Conservation (phyloP, 176 grass and related monocot genomes). For the Carex cristatella region DNA sequence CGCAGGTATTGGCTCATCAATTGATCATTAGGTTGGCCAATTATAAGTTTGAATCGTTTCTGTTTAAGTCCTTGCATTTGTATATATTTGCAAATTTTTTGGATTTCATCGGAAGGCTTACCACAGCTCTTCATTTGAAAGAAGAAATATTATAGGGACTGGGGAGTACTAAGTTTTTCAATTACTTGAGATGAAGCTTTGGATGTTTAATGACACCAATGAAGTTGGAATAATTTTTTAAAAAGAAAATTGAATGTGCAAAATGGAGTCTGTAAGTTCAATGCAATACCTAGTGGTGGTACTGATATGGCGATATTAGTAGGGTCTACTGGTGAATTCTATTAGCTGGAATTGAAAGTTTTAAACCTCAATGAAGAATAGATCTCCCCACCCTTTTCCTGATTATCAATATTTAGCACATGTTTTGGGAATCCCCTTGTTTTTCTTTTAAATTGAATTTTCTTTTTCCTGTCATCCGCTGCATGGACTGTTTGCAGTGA, state of each 20-base stretch:
- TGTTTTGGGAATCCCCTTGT: not conserved
- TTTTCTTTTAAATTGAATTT: not conserved
- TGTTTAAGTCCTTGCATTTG: not conserved
- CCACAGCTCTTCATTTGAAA: not conserved
- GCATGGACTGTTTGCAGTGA: too few species aligned
- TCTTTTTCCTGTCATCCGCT: too few species aligned
- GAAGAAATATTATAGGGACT: too few species aligned
- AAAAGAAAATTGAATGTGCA: not conserved
- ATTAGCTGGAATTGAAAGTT: not conserved
- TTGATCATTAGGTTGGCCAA: not conserved
- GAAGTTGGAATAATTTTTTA: not conserved
- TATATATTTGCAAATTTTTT: not conserved
- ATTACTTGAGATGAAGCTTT: not conserved
- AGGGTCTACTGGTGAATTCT: not conserved
- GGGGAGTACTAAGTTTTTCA: not conserved
- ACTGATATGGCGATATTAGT: not conserved
- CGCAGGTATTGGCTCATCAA: slow-evolving; percentile 2
- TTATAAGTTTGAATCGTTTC: not conserved
- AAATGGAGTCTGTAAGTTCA: not conserved
- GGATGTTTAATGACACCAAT: not conserved
- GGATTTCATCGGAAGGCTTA: not conserved
- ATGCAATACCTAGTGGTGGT: not conserved
- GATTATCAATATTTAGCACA: not conserved
- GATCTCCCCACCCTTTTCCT: not conserved
- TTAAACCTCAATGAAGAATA: not conserved